Conservation (phyloP, 108 stramenopile species). For the Cyclostephanos tholiformis region DNA sequence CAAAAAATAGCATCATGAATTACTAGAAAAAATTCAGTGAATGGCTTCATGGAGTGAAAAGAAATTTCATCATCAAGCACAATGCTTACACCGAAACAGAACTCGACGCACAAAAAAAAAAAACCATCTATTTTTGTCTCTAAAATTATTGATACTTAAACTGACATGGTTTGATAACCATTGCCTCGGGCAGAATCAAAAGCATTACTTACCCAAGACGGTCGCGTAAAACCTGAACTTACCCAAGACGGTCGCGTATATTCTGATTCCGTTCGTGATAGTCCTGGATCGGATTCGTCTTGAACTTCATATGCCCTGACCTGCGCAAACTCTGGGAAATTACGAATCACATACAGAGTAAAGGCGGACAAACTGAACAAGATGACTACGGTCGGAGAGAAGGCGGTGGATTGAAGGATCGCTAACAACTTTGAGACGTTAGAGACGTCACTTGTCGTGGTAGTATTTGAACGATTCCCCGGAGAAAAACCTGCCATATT, state of each 20-base stretch:
- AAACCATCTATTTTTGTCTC: too few relatives aligned
- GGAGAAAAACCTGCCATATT: neutral
- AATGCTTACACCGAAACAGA: too few relatives aligned
- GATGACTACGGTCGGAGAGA: slow-evolving; percentile 36
- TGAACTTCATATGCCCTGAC: slow-evolving; percentile 20
- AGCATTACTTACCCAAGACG: neutral
- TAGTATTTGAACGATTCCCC: neutral
- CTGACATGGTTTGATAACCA: slow-evolving; percentile 28
- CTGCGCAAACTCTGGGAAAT: slow-evolving; percentile 35
- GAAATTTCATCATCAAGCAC: too few relatives aligned
- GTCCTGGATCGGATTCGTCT: neutral
- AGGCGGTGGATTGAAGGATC: slow-evolving; percentile 14
- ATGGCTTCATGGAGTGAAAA: too few relatives aligned
- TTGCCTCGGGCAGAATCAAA: slow-evolving; percentile 6
- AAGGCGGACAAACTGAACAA: slow-evolving; percentile 17
- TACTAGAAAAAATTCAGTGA: too few relatives aligned
- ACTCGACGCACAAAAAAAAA: too few relatives aligned
- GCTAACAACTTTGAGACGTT: neutral
- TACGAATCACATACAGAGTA: slow-evolving; percentile 26
- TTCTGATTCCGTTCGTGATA: neutral
- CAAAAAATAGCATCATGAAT: too few relatives aligned
- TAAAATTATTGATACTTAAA: too few relatives aligned
- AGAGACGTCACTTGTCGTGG: neutral
- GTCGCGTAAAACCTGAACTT: neutral
- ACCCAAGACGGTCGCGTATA: slow-evolving; percentile 19